A percentile compares a stretch with the other conserved stretches of the same genome.
Evolutionary conservation across 495 filamentous ascomycete genomes (phyloP).

Genomic region (Talaromyces adpressus): DNA sequence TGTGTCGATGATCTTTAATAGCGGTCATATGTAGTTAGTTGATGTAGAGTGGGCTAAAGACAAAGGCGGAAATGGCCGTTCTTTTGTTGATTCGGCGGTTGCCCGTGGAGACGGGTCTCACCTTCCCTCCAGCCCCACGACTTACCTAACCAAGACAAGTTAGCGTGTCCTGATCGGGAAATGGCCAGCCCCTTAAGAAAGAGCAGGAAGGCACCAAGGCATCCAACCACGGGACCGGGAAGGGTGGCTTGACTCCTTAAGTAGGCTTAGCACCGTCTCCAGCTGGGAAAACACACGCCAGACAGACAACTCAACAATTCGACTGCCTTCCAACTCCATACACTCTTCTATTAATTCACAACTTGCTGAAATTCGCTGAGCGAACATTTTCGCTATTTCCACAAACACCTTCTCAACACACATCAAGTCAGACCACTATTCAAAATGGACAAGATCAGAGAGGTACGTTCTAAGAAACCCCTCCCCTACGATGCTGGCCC

Average conservation of each 20-base stretch:
- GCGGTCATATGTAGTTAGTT: slow-evolving; percentile 17
- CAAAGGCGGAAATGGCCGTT: slow-evolving; percentile 14
- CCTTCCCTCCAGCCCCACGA: not conserved
- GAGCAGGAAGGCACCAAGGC: slow-evolving; percentile 3
- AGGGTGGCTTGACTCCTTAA: slow-evolving; percentile 35
- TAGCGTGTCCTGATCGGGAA: not conserved
- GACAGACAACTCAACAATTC: slow-evolving; percentile 43
- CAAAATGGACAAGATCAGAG: slow-evolving; percentile 64
- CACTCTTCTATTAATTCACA: slow-evolving; percentile 9
- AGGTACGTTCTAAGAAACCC: slow-evolving; percentile 50
- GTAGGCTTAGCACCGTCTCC: slow-evolving; percentile 41
- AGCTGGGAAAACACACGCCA: slow-evolving; percentile 29
- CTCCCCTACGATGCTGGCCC: slow-evolving; percentile 11
- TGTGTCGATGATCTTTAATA: not conserved
- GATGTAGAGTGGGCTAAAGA: slow-evolving; percentile 4
- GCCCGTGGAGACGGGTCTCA: slow-evolving; percentile 38
- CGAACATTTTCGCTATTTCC: slow-evolving; percentile 15
- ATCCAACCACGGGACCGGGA: not conserved
- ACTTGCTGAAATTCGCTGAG: slow-evolving; percentile 29
- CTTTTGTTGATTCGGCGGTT: slow-evolving; percentile 24
- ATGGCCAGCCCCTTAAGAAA: not conserved
- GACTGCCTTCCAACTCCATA: slow-evolving; percentile 13
- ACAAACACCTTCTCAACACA: slow-evolving; percentile 23
- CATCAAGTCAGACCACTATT: slow-evolving; percentile 8
- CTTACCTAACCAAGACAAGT: not conserved